Evolutionary conservation across 2,329 filamentous ascomycete species (phyloP).

Genomic region (Trichoderma brevicompactum): DNA sequence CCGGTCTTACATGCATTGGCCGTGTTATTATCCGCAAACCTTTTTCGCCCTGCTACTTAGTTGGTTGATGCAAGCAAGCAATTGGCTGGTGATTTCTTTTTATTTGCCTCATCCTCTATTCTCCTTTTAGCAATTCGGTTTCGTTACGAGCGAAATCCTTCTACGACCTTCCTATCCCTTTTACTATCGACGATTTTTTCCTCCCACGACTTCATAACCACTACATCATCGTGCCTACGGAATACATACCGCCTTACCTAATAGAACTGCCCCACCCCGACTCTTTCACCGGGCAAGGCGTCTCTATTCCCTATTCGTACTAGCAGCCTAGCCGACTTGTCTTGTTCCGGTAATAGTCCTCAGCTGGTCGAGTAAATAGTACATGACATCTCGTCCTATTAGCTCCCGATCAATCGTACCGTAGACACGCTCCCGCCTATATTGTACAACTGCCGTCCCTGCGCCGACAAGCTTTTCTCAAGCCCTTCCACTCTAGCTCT

Average conservation of each 20-base stretch:
- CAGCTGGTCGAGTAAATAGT: background rate
- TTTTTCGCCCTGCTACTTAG: constrained; percentile 16
- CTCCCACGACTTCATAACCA: background rate
- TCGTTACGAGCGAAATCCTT: too few species aligned
- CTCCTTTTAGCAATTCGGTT: background rate
- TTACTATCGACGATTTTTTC: background rate
- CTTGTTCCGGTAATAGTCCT: background rate
- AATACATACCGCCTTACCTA: background rate
- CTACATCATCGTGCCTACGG: background rate
- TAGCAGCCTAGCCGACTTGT: background rate
- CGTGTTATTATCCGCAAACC: background rate
- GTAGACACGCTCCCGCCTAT: constrained; percentile 4
- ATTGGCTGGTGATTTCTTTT: background rate
- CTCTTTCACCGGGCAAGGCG: background rate
- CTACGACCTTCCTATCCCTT: background rate
- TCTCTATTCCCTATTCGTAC: background rate
- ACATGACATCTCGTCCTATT: background rate
- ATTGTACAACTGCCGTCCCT: constrained; percentile 22
- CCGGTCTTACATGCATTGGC: constrained; percentile 21
- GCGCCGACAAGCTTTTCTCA: background rate
- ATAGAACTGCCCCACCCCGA: background rate
- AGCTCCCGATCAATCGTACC: constrained; percentile 9
- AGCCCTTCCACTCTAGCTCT: constrained; percentile 4
- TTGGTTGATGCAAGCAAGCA: background rate
- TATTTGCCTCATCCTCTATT: background rate